Percentiles rank a stretch among this genome's conserved stretches.
phyloP scores from a whole-genome alignment of 306 rosid genomes.

The Inga laurina region DNA sequence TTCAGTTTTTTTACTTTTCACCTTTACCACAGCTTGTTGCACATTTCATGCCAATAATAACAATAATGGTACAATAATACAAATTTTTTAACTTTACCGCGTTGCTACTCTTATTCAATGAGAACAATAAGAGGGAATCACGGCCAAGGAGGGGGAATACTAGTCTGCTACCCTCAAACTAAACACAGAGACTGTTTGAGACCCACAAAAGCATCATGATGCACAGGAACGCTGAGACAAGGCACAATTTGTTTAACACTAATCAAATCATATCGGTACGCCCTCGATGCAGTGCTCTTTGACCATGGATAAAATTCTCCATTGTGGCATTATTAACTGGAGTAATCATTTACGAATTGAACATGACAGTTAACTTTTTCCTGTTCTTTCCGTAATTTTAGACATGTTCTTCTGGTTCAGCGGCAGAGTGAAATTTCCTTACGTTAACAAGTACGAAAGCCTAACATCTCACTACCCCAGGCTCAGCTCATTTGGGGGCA shows the following conservation, averaged over 20 bases:
- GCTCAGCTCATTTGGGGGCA: background rate
- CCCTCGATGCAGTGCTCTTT: background rate
- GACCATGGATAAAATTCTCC: background rate
- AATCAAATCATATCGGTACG: background rate
- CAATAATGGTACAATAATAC: background rate
- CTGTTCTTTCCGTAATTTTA: background rate
- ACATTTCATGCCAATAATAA: background rate
- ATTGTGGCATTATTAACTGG: background rate
- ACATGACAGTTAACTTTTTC: background rate
- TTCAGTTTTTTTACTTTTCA: background rate
- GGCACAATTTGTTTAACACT: background rate
- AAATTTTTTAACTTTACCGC: background rate
- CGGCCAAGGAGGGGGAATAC: background rate
- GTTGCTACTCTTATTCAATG: background rate
- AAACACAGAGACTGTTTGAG: background rate
- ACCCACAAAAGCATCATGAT: constrained; percentile 24
- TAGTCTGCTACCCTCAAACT: background rate
- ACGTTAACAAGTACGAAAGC: background rate
- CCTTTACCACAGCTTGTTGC: background rate
- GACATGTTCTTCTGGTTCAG: background rate
- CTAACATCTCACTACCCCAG: background rate
- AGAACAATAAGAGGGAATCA: background rate
- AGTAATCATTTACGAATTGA: background rate
- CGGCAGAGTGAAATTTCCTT: no score
- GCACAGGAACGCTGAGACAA: background rate